Base-by-base conservation (phyloP, 2,329 filamentous ascomycete species). In the Moelleriella libera region DNA sequence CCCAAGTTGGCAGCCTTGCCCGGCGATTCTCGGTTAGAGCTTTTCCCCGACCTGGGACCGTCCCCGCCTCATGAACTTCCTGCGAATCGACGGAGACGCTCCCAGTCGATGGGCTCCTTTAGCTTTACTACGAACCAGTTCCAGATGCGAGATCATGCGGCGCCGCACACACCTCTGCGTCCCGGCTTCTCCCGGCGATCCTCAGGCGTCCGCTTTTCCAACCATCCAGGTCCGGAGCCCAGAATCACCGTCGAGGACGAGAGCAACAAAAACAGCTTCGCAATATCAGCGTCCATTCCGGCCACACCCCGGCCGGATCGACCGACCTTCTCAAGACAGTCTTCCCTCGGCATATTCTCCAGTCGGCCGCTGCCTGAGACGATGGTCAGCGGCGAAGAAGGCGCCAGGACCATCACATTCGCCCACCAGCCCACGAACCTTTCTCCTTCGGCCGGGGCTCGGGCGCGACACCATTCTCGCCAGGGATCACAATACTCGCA, bases 141-240 rank as follows among this genome's bases (percentile, higher is more conserved):
- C 21, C 21, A 21, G 21, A 21, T 21, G 21, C 21, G 21, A 21
- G 21, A 21, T 21, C 21, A 21, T 21, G 21, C 3, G 21, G 3
- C 21, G 21, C 21, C 21, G 21, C 51, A 58, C 30, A 57, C 40
- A 41, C 52, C 58, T 43, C 57, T 52, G 45, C 68, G 71, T 31
- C 76, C 76, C 6, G 62, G 63, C 11, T 62, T 75, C 7, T 74
- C 75, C 2, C 66, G 74, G 5, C 71, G 78, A 47, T 68, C 73
- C 28, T 79, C 68, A 1, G 57, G 73, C 2, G 66, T 75, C 43
- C 77, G 78, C 39, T 90, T 90, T 60, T 83, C 81, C 0, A 88
- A 83, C 45, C 79, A 78, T 5, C 79, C 85, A 0, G 78, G 86
- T 1, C 86, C 85, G 0, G 78, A 83, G 53, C 82, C 85, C 2